Conservation (phyloP, 768 basidiomycete species). For the Xerocomus potaroensis region DNA sequence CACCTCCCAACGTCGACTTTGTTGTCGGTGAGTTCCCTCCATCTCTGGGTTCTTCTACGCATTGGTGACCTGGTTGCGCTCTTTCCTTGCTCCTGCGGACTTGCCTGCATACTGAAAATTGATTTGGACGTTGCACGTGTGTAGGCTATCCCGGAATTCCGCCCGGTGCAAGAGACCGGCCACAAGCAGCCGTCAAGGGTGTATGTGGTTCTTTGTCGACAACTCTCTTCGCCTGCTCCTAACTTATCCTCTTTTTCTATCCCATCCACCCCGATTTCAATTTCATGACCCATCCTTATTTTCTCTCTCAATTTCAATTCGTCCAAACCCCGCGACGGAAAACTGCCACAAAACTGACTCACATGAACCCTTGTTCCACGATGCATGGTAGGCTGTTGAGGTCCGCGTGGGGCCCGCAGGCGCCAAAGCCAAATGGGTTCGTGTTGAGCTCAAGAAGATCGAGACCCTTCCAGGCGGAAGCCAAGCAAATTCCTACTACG, state of each 20-base stretch:
- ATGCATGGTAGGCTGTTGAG: constrained; percentile 67
- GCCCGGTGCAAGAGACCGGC: constrained; percentile 67
- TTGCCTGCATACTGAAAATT: background rate
- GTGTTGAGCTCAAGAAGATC: constrained; percentile 86
- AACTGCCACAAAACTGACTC: background rate
- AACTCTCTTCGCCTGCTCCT: background rate
- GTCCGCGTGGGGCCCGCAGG: constrained; percentile 70
- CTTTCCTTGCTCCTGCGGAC: background rate
- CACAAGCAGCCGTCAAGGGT: constrained; percentile 81
- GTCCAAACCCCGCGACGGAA: constrained; percentile 5
- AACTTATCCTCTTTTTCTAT: constrained; percentile 1
- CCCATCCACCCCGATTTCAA: background rate
- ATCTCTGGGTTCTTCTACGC: background rate
- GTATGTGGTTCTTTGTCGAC: constrained; percentile 44
- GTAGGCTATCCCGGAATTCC: constrained; percentile 86
- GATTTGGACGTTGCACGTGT: background rate
- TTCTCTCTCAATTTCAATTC: constrained; percentile 1
- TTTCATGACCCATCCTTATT: background rate
- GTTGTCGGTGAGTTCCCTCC: constrained; percentile 57
- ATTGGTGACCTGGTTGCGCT: constrained; percentile 4
- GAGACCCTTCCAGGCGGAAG: constrained; percentile 77
- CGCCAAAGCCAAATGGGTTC: constrained; percentile 89
- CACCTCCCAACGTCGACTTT: constrained; percentile 87
- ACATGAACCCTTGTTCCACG: background rate
- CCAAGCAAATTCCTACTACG: constrained; percentile 65